Conservation (phyloP, 2,329 filamentous ascomycete species). For the Cordyceps cicadae region DNA sequence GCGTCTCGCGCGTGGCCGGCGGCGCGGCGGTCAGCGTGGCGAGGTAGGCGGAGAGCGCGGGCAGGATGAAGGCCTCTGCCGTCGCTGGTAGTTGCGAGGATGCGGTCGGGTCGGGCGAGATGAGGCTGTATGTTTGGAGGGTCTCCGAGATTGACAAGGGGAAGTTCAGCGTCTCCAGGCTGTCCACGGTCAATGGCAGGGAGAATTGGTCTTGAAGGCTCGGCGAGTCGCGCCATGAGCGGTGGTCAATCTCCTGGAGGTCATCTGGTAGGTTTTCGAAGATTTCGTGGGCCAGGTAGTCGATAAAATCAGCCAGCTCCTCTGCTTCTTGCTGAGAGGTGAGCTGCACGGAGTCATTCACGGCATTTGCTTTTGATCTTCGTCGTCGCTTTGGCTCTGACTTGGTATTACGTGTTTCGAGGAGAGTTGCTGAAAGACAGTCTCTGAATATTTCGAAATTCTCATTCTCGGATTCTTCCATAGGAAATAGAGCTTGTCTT, state of each 20-base stretch:
- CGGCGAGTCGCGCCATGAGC: slow-evolving; percentile 33
- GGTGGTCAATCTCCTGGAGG: slow-evolving; percentile 55
- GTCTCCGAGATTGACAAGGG: slow-evolving; percentile 54
- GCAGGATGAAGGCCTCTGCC: slow-evolving; percentile 50
- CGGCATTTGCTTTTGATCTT: slow-evolving; percentile 17
- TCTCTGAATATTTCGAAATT: slow-evolving; percentile 59
- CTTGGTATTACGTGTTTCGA: slow-evolving; percentile 47
- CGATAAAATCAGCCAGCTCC: slow-evolving; percentile 71
- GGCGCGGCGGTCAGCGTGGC: slow-evolving; percentile 49
- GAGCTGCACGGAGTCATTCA: slow-evolving; percentile 14
- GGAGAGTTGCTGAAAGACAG: slow-evolving; percentile 60
- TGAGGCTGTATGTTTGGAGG: slow-evolving; percentile 57
- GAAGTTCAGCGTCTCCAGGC: slow-evolving; percentile 46
- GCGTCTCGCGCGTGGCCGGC: slow-evolving; percentile 52
- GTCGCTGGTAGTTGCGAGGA: slow-evolving; percentile 27
- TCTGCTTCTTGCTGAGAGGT: slow-evolving; percentile 37
- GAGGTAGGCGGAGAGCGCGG: slow-evolving; percentile 57
- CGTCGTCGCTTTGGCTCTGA: slow-evolving; percentile 39
- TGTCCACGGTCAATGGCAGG: slow-evolving; percentile 45
- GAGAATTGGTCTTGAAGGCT: slow-evolving; percentile 47
- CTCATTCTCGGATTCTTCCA: slow-evolving; percentile 13
- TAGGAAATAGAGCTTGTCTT: background rate
- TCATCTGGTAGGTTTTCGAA: slow-evolving; percentile 56
- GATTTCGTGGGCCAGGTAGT: slow-evolving; percentile 65
- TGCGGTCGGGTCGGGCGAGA: slow-evolving; percentile 31